Evolutionary conservation across 2,329 filamentous ascomycete genomes (phyloP), one percentile per base, ranked within the genome.

Genomic region (Podosphaera leucotricha): DNA sequence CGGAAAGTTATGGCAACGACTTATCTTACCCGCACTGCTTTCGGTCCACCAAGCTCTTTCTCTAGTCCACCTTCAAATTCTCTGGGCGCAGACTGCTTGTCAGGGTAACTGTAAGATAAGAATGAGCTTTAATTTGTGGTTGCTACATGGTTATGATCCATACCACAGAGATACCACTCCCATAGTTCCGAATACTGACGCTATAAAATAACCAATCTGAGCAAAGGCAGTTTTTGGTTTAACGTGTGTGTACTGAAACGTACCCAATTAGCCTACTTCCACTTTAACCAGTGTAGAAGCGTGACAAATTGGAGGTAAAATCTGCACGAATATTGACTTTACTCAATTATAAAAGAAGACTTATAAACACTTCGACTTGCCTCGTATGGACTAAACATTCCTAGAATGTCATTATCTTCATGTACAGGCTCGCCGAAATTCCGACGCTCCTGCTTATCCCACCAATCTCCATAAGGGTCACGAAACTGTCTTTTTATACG

Each of bases 401-500:
- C 86, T 46, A 95, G 69, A 46, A 85, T 71, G 61, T 98, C 92
- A 62, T 94, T 80, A 62, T 98, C 90, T 64, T 98, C 92, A 62
- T 98, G 87, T 43, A 92, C 75, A 11, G 87, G 83, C 64, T 98
- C 92, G 62, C 86, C 86, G 60, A 82, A 95, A 70, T 98, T 95
- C 57, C 90, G 76, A 60, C 86, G 78, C 63, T 95, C 90, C 66
- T 98, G 90, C 62, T 85, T 80, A 64, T 98, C 87, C 83, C 85
- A 95, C 84, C 85, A 98, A 59, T 83, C 77, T 59, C 64, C 87
- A 61, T 95, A 74, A 30, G 92, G 90, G 62, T 95, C 90, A 60
- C 90, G 83, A 66, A 84, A 81, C 62, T 85, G 78, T 54, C 87
- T 80, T 70, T 93, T 94, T 63, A 87, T 66, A 44, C 70, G 64